A percentile compares a stretch with the other conserved stretches of the same genome.
Conservation (phyloP, 129 eudicot species). For the Flaveria linearis region DNA sequence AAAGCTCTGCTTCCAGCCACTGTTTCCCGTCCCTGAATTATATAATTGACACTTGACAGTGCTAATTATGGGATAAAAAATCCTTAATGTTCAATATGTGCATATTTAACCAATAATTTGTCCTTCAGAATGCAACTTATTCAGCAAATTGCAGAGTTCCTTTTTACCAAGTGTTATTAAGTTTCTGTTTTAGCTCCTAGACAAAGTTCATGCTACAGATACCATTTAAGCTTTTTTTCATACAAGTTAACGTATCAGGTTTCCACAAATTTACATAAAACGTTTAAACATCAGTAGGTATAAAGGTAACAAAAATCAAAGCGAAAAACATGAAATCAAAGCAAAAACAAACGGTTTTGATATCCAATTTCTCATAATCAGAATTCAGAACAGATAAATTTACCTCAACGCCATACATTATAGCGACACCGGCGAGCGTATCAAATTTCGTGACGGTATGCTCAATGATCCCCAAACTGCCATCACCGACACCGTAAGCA, state of each 20-base stretch:
- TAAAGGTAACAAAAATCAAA: no score
- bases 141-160: no score
- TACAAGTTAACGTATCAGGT: no score
- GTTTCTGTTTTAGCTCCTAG: no score
- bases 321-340: background rate
- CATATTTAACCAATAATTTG: no score
- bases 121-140: no score
- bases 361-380: background rate
- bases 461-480: constrained; percentile 44
- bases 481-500: background rate
- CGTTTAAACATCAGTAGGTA: no score
- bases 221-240: no score
- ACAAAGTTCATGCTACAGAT: no score
- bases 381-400: background rate
- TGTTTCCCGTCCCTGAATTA: background rate
- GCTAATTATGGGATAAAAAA: constrained; percentile 10
- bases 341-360: background rate
- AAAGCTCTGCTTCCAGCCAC: no score
- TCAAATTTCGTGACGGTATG: constrained; percentile 76
- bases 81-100: background rate
- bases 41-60: background rate
- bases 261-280: no score
- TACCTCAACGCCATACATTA: constrained; percentile 96
- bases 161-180: no score
- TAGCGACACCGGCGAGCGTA: constrained; percentile 94